These are phyloP conservation scores for Botrytis medusae DNA, from an alignment of 2,329 filamentous ascomycete genomes.

Conservation along the genomic window DNA sequence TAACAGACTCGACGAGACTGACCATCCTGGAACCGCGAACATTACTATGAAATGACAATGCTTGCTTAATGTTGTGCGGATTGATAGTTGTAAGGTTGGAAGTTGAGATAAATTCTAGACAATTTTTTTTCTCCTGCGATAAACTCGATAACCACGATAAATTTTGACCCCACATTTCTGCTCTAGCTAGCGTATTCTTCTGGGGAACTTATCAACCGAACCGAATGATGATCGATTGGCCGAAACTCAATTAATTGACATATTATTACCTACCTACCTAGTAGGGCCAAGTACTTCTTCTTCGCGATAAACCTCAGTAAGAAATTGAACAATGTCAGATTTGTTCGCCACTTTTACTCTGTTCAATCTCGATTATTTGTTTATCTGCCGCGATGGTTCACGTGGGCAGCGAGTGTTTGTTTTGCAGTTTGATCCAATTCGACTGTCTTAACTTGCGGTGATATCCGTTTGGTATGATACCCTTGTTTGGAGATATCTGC, in stretches of 20 bases:
- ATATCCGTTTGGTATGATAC: background rate
- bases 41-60: conserved; percentile 47
- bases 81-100: background rate
- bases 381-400: background rate
- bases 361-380: background rate
- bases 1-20: conserved; percentile 68
- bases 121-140: conserved; percentile 6
- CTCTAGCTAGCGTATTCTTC: background rate
- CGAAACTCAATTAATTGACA: background rate
- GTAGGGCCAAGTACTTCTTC: background rate
- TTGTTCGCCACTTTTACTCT: too few relatives aligned
- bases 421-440: background rate
- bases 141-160: conserved; percentile 11
- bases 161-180: conserved; percentile 2
- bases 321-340: background rate
- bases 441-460: background rate
- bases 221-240: background rate
- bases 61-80: background rate
- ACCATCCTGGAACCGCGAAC: conserved; percentile 96
- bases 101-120: background rate
- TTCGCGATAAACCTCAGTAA: background rate
- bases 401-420: background rate
- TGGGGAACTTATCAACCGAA: background rate
- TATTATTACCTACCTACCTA: background rate
- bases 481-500: background rate